These are phyloP conservation scores for Aphanomyces stellatus DNA, from an alignment of 352 stramenopile species.

Conservation along the genomic window DNA sequence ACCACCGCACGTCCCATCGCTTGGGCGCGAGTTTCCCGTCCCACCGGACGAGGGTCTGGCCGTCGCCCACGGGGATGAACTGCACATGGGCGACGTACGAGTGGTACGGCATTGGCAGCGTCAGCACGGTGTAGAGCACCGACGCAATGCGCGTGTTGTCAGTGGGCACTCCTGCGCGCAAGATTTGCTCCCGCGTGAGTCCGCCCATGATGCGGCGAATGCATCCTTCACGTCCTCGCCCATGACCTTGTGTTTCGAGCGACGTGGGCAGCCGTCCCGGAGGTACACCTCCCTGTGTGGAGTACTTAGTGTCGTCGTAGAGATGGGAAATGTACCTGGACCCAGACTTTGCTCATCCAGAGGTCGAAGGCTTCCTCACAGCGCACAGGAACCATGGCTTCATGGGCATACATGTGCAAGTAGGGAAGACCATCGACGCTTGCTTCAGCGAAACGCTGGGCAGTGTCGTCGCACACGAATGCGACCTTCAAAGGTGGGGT, in stretches of 20 bases:
- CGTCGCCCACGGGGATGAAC: conserved; percentile 1
- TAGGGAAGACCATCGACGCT: background rate
- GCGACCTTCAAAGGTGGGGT: too few relatives aligned
- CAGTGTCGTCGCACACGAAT: too few relatives aligned
- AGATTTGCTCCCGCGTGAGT: background rate
- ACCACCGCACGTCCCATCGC: background rate
- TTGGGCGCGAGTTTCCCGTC: conserved; percentile 7
- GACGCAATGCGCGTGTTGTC: background rate
- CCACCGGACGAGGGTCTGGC: conserved; percentile 1
- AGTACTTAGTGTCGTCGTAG: background rate
- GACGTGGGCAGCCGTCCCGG: background rate
- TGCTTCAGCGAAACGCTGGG: too few relatives aligned
- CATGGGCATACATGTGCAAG: conserved; percentile 1
- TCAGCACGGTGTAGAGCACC: background rate
- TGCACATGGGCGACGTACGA: conserved; percentile 3
- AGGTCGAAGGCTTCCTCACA: background rate
- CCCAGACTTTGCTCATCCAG: conserved; percentile 7
- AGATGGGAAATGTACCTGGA: background rate
- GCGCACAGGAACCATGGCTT: background rate
- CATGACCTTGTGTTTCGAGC: background rate
- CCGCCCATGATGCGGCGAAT: background rate
- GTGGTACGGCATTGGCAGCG: conserved; percentile 2
- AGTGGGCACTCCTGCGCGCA: background rate
- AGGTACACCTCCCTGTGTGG: background rate
- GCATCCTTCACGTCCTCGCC: background rate